A percentile compares a stretch with the other conserved stretches of the same genome.
These are phyloP conservation scores for Imleria badia DNA, from an alignment of 768 basidiomycete genomes.

Conservation along the genomic window DNA sequence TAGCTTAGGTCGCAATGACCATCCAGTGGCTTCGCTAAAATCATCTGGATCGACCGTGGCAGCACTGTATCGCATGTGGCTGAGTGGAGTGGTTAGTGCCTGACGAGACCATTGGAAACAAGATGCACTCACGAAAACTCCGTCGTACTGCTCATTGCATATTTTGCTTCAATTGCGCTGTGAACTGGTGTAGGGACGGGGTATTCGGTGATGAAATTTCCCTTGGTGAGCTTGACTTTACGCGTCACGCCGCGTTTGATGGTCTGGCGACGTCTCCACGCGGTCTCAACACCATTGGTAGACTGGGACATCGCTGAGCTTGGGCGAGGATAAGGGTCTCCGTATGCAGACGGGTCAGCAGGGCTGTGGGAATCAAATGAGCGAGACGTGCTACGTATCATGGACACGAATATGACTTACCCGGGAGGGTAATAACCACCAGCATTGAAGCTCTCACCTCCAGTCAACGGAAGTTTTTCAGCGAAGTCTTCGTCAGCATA, in stretches of 20 bases:
- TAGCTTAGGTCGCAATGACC: slow-evolving; percentile 77
- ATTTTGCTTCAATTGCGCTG: slow-evolving; percentile 81
- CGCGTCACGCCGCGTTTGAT: slow-evolving; percentile 93
- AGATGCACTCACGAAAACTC: slow-evolving; percentile 80
- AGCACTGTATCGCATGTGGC: slow-evolving; percentile 92
- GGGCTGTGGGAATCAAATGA: slow-evolving; percentile 32
- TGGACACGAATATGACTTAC: slow-evolving; percentile 41
- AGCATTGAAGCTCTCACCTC: slow-evolving; percentile 51
- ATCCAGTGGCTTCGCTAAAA: slow-evolving; percentile 76
- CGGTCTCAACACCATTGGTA: slow-evolving; percentile 57
- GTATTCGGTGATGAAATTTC: slow-evolving; percentile 91
- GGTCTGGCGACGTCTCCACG: slow-evolving; percentile 78
- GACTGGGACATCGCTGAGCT: slow-evolving; percentile 52
- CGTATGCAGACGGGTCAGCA: slow-evolving; percentile 59
- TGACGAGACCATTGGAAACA: not conserved
- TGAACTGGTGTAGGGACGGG: slow-evolving; percentile 81
- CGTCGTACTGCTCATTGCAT: slow-evolving; percentile 66
- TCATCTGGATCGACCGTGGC: slow-evolving; percentile 92
- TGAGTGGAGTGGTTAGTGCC: slow-evolving; percentile 16
- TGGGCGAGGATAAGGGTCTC: slow-evolving; percentile 65
- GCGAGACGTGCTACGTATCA: not conserved
- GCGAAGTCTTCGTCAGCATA: slow-evolving; percentile 68
- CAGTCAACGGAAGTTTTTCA: slow-evolving; percentile 76
- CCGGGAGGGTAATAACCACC: slow-evolving; percentile 71
- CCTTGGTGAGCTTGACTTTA: slow-evolving; percentile 89